Base-by-base conservation (phyloP, 345 rosid genomes). In the Rhizophora apiculata region DNA sequence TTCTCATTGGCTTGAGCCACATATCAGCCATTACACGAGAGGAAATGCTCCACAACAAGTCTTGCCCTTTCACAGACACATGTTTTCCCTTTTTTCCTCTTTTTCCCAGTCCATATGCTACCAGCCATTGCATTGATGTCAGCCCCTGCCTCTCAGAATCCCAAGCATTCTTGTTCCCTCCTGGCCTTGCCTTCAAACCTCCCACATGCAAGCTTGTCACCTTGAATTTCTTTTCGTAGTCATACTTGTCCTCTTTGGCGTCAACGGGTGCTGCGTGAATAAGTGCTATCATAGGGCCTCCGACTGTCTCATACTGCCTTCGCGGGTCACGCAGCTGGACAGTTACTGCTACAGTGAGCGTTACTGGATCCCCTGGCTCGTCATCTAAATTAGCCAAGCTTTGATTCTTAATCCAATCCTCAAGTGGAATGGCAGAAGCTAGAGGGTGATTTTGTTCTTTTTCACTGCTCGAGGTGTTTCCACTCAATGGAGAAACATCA, bases 1-100 rank as follows among this genome's bases (percentile, higher is more conserved):
- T 94, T 81, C 97, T 87, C 77, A 88, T 86, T 19, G 95, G 73
- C 82, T 82, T 91, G 57, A 94, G 93, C 98, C 97, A 91, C 98
- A 88, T 94, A 59, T 87, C 96, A 6, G 98, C 97, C 97, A 89
- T 86, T 66, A 89, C 87, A 65, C 97, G 80, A 7, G 97, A 86
- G 24, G 98, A 91, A 67, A 88, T 78, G 88, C 98, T 91, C 98
- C 98, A 91, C 61, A 94, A 67, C 30, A 82, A 16, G 15, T 85
- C 91, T 36, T 70, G 84, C 19, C 85, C 83, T 54, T 83, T 86
- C 57, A 68, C 43, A 19, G 46, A 46, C n/a, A 64, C 83, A 6
- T 68, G 72, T 76, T 87, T 91, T 57, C 80, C 83, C 62, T 71
- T 89, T 70, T 78, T 88, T 60, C 87, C 82, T 21, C 83, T 78